Evolutionary conservation across 495 filamentous ascomycete species (phyloP).

Genomic region (Neurospora sublineolata): DNA sequence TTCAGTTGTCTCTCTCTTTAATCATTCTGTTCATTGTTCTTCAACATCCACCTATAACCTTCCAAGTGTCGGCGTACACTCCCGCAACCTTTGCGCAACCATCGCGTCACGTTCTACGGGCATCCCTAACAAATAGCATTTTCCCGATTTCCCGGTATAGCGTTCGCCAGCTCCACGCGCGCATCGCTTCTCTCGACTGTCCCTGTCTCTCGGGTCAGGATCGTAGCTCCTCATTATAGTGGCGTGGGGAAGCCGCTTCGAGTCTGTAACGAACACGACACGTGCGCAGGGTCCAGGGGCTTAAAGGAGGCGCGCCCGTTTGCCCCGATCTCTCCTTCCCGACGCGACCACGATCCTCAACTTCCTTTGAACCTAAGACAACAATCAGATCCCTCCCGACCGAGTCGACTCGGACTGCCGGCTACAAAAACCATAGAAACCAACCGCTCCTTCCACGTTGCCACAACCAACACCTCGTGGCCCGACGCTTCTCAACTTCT

Average conservation of each 20-base stretch:
- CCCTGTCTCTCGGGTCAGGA: not conserved
- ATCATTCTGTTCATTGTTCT: not conserved
- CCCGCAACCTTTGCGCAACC: not conserved
- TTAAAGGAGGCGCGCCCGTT: not conserved
- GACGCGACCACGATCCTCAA: not conserved
- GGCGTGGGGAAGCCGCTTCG: not conserved
- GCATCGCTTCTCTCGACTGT: not conserved
- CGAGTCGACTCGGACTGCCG: not conserved
- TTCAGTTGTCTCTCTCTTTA: not conserved
- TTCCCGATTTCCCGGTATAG: not conserved
- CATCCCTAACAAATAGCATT: not conserved
- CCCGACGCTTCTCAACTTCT: not conserved
- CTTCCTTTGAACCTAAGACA: not conserved
- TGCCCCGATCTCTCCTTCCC: not conserved
- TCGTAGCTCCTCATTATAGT: not conserved
- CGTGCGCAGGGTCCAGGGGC: not conserved
- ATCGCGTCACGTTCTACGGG: not conserved
- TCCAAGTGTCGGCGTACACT: not conserved
- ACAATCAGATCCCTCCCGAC: not conserved
- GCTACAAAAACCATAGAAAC: not conserved
- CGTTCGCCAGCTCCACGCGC: not conserved
- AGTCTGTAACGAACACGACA: not conserved
- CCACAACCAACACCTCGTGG: not conserved
- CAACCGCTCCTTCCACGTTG: not conserved
- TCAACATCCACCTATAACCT: not conserved